These are phyloP conservation scores for Podila epicladia DNA, from an alignment of 192 early-diverging fungal genomes.

Conservation along the genomic window DNA sequence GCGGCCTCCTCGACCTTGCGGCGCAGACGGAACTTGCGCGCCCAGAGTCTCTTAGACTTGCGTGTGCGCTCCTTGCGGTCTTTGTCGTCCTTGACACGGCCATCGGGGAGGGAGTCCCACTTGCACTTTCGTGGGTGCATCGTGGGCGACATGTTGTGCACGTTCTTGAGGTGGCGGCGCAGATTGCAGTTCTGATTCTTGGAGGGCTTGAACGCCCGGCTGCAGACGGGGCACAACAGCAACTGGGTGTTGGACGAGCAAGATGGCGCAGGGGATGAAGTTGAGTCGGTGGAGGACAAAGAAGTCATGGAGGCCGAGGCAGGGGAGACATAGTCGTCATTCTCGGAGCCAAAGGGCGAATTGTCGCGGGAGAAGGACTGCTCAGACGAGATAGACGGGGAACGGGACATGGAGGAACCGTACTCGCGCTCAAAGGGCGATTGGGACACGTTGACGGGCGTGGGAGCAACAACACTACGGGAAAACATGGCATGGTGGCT, in stretches of 20 bases:
- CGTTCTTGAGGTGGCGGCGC: conserved; percentile 41
- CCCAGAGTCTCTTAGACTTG: conserved; percentile 48
- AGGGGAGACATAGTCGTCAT: conserved; percentile 4
- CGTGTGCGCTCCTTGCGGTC: conserved; percentile 46
- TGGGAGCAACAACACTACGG: background rate
- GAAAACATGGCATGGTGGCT: background rate
- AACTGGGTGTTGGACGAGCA: conserved; percentile 9
- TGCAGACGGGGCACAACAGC: conserved; percentile 46
- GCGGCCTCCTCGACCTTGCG: conserved; percentile 49
- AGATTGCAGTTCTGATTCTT: conserved; percentile 52
- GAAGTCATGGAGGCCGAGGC: conserved; percentile 21
- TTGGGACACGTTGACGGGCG: conserved; percentile 2
- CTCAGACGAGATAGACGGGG: conserved; percentile 31
- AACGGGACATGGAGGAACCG: conserved; percentile 25
- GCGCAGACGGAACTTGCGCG: conserved; percentile 49
- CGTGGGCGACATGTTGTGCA: conserved; percentile 47
- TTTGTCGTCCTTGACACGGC: conserved; percentile 51
- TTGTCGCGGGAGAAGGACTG: background rate
- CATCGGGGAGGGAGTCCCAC: conserved; percentile 48
- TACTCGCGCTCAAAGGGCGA: conserved; percentile 22
- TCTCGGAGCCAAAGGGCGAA: conserved; percentile 6
- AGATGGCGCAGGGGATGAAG: background rate
- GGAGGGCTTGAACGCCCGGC: conserved; percentile 47
- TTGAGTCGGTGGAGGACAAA: conserved; percentile 5
- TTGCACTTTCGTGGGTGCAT: conserved; percentile 51